Conservation (phyloP, 495 filamentous ascomycete species). For the Ramalina intermedia region DNA sequence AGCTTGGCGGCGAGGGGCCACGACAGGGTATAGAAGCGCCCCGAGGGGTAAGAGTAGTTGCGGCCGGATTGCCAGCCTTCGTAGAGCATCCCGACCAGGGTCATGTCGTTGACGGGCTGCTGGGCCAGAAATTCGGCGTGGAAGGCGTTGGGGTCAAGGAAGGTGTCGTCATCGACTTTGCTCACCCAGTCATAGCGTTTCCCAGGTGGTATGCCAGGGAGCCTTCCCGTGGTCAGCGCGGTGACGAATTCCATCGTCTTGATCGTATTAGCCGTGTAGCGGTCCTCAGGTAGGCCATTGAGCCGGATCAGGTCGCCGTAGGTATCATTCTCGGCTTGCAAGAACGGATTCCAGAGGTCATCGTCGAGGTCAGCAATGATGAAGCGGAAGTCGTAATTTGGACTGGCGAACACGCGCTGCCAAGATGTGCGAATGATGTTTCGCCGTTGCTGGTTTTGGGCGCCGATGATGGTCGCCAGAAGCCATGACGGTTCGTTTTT, state of each 20-base stretch:
- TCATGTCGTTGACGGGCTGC: not conserved
- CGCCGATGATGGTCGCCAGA: not conserved
- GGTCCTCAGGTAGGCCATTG: not conserved
- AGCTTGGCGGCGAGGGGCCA: not conserved
- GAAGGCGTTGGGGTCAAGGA: not conserved
- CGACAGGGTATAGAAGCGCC: not conserved
- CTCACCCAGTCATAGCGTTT: not conserved
- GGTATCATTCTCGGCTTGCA: not conserved
- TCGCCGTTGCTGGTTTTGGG: not conserved
- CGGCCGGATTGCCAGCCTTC: not conserved
- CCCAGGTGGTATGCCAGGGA: not conserved
- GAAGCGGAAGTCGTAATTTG: not conserved
- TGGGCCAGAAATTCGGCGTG: not conserved
- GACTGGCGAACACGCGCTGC: not conserved
- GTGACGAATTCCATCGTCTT: not conserved
- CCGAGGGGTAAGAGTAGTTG: not conserved
- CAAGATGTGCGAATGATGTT: not conserved
- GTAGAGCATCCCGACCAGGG: not conserved
- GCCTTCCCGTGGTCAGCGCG: not conserved
- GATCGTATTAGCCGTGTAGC: not conserved
- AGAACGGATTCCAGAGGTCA: not conserved
- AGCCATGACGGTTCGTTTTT: not conserved
- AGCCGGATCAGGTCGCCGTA: not conserved
- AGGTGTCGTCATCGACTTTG: not conserved
- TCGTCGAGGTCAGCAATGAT: not conserved